phyloP scores from a whole-genome alignment of 2,329 filamentous ascomycete species.

The Fusarium sp. region DNA sequence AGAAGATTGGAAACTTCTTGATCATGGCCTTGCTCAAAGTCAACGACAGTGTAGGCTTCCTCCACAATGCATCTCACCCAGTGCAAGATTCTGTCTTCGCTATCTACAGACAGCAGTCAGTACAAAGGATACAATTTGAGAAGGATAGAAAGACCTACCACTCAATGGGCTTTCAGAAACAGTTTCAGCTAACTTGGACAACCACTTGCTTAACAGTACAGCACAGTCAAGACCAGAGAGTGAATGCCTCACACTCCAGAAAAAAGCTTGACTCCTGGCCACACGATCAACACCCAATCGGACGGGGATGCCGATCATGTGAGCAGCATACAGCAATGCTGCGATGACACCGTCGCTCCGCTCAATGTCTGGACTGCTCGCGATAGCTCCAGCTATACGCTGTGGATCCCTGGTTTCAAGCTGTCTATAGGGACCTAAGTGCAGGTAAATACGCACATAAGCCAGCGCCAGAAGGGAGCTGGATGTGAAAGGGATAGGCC shows the following conservation, averaged over 20 bases:
- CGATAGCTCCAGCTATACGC: slow-evolving; percentile 58
- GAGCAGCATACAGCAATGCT: slow-evolving; percentile 67
- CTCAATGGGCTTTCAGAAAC: neutral
- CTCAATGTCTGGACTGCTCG: slow-evolving; percentile 58
- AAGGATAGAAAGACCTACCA: neutral
- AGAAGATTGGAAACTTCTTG: slow-evolving; percentile 3
- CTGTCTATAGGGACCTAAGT: slow-evolving; percentile 61
- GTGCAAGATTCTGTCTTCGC: slow-evolving; percentile 62
- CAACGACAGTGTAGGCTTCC: slow-evolving; percentile 59
- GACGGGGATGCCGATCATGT: slow-evolving; percentile 70
- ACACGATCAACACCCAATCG: slow-evolving; percentile 69
- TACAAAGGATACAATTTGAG: rapidly evolving
- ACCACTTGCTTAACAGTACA: slow-evolving; percentile 66
- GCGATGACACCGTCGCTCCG: slow-evolving; percentile 64
- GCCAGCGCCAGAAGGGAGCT: slow-evolving; percentile 58
- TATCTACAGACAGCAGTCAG: slow-evolving; percentile 47
- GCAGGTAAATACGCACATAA: slow-evolving; percentile 62
- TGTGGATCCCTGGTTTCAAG: slow-evolving; percentile 61
- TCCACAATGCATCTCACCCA: slow-evolving; percentile 64
- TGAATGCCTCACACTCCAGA: slow-evolving; percentile 71
- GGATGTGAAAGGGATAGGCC: slow-evolving; percentile 61
- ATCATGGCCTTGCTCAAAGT: slow-evolving; percentile 52
- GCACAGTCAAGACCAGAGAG: slow-evolving; percentile 69
- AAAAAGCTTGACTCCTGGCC: slow-evolving; percentile 68
- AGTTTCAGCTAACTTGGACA: slow-evolving; percentile 9